Percentiles rank a stretch among this genome's conserved stretches.
phyloP scores from a whole-genome alignment of 352 stramenopile species.

The Elongisporangium senticosum region DNA sequence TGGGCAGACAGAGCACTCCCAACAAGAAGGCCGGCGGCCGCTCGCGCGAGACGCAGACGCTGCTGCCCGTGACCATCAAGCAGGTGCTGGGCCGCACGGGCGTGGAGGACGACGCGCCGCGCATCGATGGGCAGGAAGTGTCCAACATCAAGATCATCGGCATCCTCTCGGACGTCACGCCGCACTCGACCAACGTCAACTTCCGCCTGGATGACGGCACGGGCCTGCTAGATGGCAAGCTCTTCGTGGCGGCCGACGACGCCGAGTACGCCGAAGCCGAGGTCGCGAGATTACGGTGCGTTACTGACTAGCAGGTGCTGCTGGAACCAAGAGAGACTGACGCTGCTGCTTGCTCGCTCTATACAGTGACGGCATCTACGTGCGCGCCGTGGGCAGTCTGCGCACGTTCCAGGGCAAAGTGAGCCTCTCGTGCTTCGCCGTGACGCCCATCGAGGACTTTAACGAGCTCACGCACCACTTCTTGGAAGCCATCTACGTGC shows the following conservation, averaged over 20 bases:
- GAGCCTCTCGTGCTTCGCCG: constrained; percentile 83
- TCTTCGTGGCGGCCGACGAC: constrained; percentile 88
- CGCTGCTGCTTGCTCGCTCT: neutral
- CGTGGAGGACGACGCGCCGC: constrained; percentile 59
- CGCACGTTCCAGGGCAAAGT: constrained; percentile 88
- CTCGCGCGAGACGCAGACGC: constrained; percentile 69
- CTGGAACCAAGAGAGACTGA: neutral
- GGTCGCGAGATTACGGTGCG: constrained; percentile 42
- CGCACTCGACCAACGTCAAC: constrained; percentile 88
- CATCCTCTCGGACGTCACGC: constrained; percentile 68
- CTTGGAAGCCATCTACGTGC: constrained; percentile 90
- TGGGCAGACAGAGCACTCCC: constrained; percentile 41
- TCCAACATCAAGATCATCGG: constrained; percentile 88
- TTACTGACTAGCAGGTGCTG: constrained; percentile 1
- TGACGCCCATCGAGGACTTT: constrained; percentile 81
- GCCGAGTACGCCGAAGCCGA: constrained; percentile 62
- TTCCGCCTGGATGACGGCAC: constrained; percentile 95
- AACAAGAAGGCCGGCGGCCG: constrained; percentile 32
- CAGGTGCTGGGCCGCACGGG: constrained; percentile 63
- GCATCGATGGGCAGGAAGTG: constrained; percentile 88
- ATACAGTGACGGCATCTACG: constrained; percentile 79
- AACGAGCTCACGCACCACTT: constrained; percentile 97
- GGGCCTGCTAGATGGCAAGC: constrained; percentile 86
- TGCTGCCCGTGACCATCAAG: constrained; percentile 90
- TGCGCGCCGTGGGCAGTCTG: constrained; percentile 89